phyloP scores from a whole-genome alignment of 768 basidiomycete genomes.

The Boletus sp. region DNA sequence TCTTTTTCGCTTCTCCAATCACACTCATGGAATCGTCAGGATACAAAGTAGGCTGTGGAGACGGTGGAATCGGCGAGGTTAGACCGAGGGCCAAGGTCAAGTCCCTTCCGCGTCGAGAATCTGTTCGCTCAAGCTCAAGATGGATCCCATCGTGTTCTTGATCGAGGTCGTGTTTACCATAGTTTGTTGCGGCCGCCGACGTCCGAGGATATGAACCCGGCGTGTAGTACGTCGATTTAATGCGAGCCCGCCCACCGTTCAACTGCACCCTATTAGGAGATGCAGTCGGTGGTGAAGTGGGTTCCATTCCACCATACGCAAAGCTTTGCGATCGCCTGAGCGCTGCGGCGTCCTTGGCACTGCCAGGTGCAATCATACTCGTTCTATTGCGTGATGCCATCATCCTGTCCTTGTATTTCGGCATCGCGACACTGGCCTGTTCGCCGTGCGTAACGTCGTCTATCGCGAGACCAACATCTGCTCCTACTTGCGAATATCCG shows the following conservation, averaged over 20 bases:
- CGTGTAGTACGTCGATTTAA: conserved; percentile 68
- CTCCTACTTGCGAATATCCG: conserved; percentile 21
- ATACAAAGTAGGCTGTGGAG: conserved; percentile 63
- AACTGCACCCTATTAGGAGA: conserved; percentile 23
- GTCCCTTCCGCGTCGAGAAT: conserved; percentile 43
- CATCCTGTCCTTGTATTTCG: conserved; percentile 37
- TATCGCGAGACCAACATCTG: conserved; percentile 36
- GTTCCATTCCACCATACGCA: conserved; percentile 57
- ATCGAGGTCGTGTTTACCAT: conserved; percentile 34
- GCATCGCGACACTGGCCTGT: conserved; percentile 32
- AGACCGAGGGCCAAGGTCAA: conserved; percentile 41
- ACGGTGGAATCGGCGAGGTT: conserved; percentile 38
- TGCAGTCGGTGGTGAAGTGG: conserved; percentile 40
- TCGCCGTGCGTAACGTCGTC: conserved; percentile 42
- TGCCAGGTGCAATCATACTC: conserved; percentile 21
- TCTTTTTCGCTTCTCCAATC: conserved; percentile 39
- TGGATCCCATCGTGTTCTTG: conserved; percentile 34
- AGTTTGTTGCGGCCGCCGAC: conserved; percentile 42
- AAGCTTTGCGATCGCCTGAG: conserved; percentile 35
- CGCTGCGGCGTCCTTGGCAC: conserved; percentile 19
- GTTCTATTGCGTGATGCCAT: conserved; percentile 16
- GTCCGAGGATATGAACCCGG: conserved; percentile 53
- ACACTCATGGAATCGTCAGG: conserved; percentile 74
- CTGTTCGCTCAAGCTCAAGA: conserved; percentile 38
- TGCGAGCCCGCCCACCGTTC: conserved; percentile 57